Conservation (phyloP, 148 eudicot species). For the Gaultheria prostrata region DNA sequence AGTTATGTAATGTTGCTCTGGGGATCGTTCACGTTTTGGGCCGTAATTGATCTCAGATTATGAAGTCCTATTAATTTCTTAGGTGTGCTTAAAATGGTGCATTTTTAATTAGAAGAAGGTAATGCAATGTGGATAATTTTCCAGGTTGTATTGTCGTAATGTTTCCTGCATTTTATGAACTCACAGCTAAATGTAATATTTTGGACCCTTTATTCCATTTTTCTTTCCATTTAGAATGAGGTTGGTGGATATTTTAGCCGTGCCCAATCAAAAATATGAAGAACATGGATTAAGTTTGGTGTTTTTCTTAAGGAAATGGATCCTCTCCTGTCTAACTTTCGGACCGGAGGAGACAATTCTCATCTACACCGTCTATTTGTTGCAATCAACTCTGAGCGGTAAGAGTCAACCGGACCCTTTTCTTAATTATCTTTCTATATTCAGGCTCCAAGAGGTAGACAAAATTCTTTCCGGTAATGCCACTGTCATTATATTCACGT, state of each 20-base stretch:
- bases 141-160: background rate
- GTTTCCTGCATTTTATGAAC: background rate
- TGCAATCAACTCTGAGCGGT: too few species aligned
- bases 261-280: background rate
- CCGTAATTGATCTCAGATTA: background rate
- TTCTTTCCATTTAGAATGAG: background rate
- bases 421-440: too few species aligned
- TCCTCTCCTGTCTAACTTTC: too few species aligned
- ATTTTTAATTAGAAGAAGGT: background rate
- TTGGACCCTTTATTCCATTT: background rate
- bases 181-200: background rate
- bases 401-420: too few species aligned
- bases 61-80: background rate
- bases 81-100: background rate
- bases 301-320: background rate
- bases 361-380: too few species aligned
- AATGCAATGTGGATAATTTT: background rate
- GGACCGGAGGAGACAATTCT: too few species aligned
- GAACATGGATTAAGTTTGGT: background rate
- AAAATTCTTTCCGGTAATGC: background rate
- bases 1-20: conserved; percentile 22
- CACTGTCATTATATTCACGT: background rate
- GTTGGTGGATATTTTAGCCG: background rate
- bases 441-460: too few species aligned
- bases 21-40: conserved; percentile 17